A percentile compares a stretch with the other conserved stretches of the same genome.
Evolutionary conservation across 768 basidiomycete species (phyloP).

Genomic region (Multifurca ochricompacta): DNA sequence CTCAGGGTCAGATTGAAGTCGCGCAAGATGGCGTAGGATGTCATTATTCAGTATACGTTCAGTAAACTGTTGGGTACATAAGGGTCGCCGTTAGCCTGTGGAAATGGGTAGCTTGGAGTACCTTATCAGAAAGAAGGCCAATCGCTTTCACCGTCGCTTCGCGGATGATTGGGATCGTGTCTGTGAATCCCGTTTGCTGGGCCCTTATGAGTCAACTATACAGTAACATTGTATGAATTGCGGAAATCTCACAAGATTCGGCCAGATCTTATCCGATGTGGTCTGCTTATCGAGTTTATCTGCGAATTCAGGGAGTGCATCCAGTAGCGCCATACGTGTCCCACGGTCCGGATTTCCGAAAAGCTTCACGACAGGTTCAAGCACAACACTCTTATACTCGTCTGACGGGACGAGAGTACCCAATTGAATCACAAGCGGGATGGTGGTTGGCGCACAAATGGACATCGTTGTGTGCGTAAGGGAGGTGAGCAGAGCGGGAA

Average conservation of each 20-base stretch:
- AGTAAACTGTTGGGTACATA: conserved; percentile 46
- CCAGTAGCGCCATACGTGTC: conserved; percentile 87
- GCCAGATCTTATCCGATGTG: conserved; percentile 87
- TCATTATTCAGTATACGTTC: conserved; percentile 96
- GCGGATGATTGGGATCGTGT: conserved; percentile 88
- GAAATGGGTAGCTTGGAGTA: conserved; percentile 25
- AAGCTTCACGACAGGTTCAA: conserved; percentile 75
- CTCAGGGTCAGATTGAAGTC: conserved; percentile 87
- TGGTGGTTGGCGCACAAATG: conserved; percentile 62
- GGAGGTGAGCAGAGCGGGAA: conserved; percentile 72
- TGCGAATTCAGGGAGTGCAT: conserved; percentile 73
- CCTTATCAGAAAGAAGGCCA: conserved; percentile 78
- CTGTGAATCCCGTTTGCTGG: conserved; percentile 92
- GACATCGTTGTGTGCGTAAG: conserved; percentile 67
- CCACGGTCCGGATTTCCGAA: conserved; percentile 89
- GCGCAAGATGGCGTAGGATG: conserved; percentile 84
- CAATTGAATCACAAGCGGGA: conserved; percentile 79
- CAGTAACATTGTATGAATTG: not conserved
- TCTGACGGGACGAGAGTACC: conserved; percentile 61
- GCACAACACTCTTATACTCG: conserved; percentile 60
- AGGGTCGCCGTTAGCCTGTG: not conserved
- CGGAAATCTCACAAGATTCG: conserved; percentile 61
- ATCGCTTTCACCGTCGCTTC: conserved; percentile 92
- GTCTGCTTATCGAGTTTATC: conserved; percentile 82
- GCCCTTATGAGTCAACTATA: not conserved